Conservation (phyloP, 1,284 basidiomycete species). For the Leccinum insolens region DNA sequence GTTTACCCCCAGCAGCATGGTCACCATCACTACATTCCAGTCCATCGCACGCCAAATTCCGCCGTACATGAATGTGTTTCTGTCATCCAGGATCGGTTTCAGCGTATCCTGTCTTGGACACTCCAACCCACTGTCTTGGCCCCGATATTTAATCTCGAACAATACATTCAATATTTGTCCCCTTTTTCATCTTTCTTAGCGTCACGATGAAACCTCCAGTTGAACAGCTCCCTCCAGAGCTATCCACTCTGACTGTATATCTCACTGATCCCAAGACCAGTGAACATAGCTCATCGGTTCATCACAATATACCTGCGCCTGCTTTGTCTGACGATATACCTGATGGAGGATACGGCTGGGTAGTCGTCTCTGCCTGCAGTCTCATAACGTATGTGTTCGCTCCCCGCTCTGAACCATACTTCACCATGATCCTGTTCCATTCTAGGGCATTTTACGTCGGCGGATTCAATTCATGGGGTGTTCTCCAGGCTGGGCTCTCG, state of each 20-base stretch:
- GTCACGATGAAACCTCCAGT: not conserved
- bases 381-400: constrained; percentile 25
- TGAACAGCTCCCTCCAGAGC: not conserved
- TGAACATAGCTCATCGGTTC: not conserved
- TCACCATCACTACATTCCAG: not conserved
- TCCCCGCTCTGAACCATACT: not conserved
- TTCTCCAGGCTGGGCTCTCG: constrained; percentile 33
- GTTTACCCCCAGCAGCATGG: not conserved
- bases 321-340: constrained; percentile 13
- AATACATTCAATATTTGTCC: not conserved
- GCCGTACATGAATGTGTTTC: not conserved
- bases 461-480: constrained; percentile 34
- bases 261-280: not conserved
- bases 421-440: not conserved
- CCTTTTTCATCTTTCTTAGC: not conserved
- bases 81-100: constrained; percentile 6
- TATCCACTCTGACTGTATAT: not conserved
- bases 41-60: not conserved
- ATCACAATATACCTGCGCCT: not conserved
- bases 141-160: constrained; percentile 6
- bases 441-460: constrained; percentile 29
- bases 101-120: constrained; percentile 8
- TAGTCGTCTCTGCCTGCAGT: constrained; percentile 23
- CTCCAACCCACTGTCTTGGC: not conserved
- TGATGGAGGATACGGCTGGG: constrained; percentile 29